A percentile compares a stretch with the other conserved stretches of the same genome.
phyloP scores from a whole-genome alignment of 768 basidiomycete genomes.

The Pilatotrama ljubarskyi region DNA sequence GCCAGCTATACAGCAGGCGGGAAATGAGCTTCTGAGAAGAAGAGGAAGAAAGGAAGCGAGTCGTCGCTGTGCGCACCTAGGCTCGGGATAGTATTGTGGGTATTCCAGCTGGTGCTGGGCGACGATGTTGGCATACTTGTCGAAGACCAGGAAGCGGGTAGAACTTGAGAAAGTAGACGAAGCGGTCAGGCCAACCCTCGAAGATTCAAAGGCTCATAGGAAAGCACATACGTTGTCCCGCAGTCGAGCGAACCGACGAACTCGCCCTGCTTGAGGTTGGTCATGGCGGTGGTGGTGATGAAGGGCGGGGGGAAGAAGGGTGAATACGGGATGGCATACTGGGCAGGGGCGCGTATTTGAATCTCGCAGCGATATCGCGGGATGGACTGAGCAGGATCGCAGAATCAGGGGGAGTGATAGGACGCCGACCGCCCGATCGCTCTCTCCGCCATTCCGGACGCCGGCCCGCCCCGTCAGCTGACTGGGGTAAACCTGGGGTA shows the following conservation, averaged over 20 bases:
- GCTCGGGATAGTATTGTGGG: constrained; percentile 88
- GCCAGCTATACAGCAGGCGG: constrained; percentile 62
- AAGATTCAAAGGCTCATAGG: neutral
- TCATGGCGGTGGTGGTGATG: constrained; percentile 29
- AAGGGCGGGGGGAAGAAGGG: neutral
- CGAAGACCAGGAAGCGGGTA: constrained; percentile 89
- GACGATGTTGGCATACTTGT: constrained; percentile 83
- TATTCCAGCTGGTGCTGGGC: constrained; percentile 92
- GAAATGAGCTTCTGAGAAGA: neutral
- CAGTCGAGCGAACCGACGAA: constrained; percentile 94
- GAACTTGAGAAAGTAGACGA: constrained; percentile 50
- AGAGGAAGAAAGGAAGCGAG: neutral
- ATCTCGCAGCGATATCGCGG: constrained; percentile 1
- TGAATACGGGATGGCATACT: neutral
- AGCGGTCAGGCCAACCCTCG: neutral
- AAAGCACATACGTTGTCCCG: constrained; percentile 79
- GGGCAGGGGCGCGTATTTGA: constrained; percentile 13
- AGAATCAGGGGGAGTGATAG: constrained; percentile 13
- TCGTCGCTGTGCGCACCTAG: constrained; percentile 51
- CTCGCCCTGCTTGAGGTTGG: constrained; percentile 58
- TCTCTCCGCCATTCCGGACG: neutral
- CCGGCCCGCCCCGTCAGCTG: constrained; percentile 18
- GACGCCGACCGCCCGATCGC: neutral
- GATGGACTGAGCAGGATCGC: neutral
- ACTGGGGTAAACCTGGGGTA: constrained; percentile 13